These are phyloP conservation scores for Tephrocybe sp. DNA, from an alignment of 768 basidiomycete genomes.

Conservation along the genomic window DNA sequence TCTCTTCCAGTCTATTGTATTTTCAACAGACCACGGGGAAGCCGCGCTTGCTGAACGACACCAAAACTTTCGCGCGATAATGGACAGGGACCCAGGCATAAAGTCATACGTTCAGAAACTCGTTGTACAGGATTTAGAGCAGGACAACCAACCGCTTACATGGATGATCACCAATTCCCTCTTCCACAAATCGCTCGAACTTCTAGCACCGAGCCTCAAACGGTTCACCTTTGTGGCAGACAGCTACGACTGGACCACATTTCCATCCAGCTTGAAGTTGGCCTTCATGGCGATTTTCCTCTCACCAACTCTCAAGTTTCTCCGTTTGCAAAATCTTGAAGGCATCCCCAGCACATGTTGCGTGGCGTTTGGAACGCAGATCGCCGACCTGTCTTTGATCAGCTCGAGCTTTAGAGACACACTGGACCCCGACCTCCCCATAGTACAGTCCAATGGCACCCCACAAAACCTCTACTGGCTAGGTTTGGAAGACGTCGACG, in stretches of 20 bases:
- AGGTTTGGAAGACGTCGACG: constrained; percentile 6
- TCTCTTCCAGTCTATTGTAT: constrained; percentile 6
- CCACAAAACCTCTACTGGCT: constrained; percentile 4
- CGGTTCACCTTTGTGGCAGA: constrained; percentile 10
- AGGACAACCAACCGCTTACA: background rate
- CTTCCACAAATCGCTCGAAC: constrained; percentile 9
- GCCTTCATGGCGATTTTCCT: constrained; percentile 7
- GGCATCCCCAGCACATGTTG: constrained; percentile 5
- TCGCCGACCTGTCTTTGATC: constrained; percentile 4
- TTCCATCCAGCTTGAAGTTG: constrained; percentile 4
- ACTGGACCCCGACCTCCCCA: constrained; percentile 4
- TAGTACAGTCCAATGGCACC: background rate
- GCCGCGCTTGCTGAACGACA: background rate
- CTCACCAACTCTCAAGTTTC: background rate
- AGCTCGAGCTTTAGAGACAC: background rate
- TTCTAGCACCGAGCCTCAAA: constrained; percentile 1
- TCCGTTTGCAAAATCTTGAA: constrained; percentile 6
- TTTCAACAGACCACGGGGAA: constrained; percentile 5
- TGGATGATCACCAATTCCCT: constrained; percentile 11
- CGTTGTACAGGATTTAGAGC: constrained; percentile 5
- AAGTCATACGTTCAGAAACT: constrained; percentile 1
- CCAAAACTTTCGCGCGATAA: constrained; percentile 1
- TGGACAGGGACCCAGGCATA: constrained; percentile 1
- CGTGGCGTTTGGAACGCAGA: constrained; percentile 2
- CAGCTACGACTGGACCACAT: constrained; percentile 2